Percentiles rank a stretch among this genome's conserved stretches.
Conservation (phyloP, 2,329 filamentous ascomycete species). For the Fusarium oligoseptatum region DNA sequence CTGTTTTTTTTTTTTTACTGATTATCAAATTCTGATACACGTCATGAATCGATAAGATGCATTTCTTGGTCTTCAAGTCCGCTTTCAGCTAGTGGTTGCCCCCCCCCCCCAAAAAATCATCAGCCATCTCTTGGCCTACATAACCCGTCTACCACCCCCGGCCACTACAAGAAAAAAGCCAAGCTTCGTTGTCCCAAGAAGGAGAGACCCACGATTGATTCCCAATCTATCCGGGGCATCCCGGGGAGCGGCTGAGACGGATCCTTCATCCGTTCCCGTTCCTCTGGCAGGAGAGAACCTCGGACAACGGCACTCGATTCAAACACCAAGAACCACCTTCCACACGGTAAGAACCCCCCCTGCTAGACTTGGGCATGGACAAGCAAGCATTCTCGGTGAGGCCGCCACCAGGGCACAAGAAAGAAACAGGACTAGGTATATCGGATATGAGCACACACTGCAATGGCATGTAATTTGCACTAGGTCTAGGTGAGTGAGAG, state of each 20-base stretch:
- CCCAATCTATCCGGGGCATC: constrained; percentile 34
- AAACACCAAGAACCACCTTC: neutral
- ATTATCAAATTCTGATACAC: too few species aligned
- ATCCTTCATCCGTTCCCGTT: constrained; percentile 31
- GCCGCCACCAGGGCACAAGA: neutral
- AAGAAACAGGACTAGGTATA: neutral
- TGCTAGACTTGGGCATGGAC: constrained; percentile 5
- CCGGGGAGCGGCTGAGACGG: constrained; percentile 30
- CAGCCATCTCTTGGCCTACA: neutral
- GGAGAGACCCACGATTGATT: constrained; percentile 14
- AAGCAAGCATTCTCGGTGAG: constrained; percentile 21
- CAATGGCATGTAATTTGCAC: neutral
- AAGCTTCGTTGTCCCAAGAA: too few species aligned
- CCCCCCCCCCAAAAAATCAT: too few species aligned
- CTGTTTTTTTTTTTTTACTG: too few species aligned
- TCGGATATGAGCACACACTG: neutral
- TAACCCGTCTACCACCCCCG: neutral
- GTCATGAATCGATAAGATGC: too few species aligned
- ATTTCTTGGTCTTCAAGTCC: too few species aligned
- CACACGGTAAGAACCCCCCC: neutral
- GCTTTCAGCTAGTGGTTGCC: too few species aligned
- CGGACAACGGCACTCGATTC: constrained; percentile 17
- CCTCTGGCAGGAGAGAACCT: constrained; percentile 15
- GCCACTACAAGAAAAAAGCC: too few species aligned
- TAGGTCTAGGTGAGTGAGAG: neutral